Percentiles rank a stretch among this genome's conserved stretches.
Conservation (phyloP, 495 filamentous ascomycete species). For the Hypoxylon rickii region DNA sequence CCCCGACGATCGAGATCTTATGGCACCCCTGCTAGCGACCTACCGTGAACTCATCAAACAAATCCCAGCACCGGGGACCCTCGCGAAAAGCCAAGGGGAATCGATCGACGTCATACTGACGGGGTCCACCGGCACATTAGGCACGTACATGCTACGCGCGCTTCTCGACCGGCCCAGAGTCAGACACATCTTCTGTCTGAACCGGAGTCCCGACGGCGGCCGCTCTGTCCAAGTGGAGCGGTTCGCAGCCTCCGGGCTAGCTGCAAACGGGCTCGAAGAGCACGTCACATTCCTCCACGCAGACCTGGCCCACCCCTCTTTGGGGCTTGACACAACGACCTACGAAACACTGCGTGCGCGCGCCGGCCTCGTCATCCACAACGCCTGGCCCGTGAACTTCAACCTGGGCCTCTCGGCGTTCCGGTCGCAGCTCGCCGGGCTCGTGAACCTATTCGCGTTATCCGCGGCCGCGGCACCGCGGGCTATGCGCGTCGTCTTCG, state of each 20-base stretch:
- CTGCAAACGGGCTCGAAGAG: constrained; percentile 5
- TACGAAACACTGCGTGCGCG: constrained; percentile 36
- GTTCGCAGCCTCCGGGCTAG: constrained; percentile 14
- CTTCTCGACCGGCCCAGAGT: constrained; percentile 37
- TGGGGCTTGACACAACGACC: constrained; percentile 43
- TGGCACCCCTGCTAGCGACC: constrained; percentile 12
- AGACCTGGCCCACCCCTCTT: constrained; percentile 46
- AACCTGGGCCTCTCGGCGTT: constrained; percentile 58
- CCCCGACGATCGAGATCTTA: constrained; percentile 1
- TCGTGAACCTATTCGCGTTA: constrained; percentile 45
- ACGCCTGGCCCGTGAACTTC: constrained; percentile 67
- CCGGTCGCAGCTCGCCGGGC: constrained; percentile 49
- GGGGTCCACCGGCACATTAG: constrained; percentile 55
- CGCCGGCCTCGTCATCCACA: constrained; percentile 53
- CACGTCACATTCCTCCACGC: constrained; percentile 53
- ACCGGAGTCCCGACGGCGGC: constrained; percentile 31
- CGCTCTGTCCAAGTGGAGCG: constrained; percentile 6
- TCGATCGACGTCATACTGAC: constrained; percentile 47
- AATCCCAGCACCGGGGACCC: neutral
- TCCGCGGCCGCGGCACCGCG: constrained; percentile 36
- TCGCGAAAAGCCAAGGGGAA: neutral
- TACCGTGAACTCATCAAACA: constrained; percentile 22
- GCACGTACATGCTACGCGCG: constrained; percentile 48
- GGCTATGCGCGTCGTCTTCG: constrained; percentile 46
- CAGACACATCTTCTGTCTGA: constrained; percentile 52